Base-by-base conservation (phyloP, 495 filamentous ascomycete species). In the Neurospora sp. region DNA sequence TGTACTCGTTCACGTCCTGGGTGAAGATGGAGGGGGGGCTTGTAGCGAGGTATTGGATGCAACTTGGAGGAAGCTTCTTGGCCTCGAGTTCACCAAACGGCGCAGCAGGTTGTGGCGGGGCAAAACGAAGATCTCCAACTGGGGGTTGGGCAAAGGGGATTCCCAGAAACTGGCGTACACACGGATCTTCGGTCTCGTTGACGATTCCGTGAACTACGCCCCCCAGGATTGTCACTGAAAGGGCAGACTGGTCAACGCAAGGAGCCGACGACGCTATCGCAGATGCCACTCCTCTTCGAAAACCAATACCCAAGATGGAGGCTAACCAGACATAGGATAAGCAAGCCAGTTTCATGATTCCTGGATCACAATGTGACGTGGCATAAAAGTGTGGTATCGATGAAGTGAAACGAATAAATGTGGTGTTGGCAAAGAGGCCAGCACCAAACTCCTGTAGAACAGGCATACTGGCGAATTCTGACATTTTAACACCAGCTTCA, bases 81-180 rank as follows among this genome's bases (percentile, higher is more conserved):
- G 77, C 75, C n/a, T 74, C 21, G 40, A 77, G 39, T 5, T 42
- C 21, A 5, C 70, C 71, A 48, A 74, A 77, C 4, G 76, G 73
- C 10, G 34, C 34, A 10, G 73, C 73, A n/a, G 72, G 74, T 13
- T 75, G 38, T 4, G 79, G 76, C 9, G 79, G 75, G n/a, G 71
- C 70, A 72, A 89, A 89, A 1, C 89, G 81, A 19, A 87, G 79
- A 42, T 80, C 42, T 5, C 83, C 84, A 3, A 87, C 69, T 0
- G 87, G 86, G 39, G 85, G 85, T 66, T 85, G 78, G 3, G 86
- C 88, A 76, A 86, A 90, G 0, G 87, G 86, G 6, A 90, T 86
- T 3, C 86, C 87, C 7, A 90, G 82, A 76, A 90, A 90, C 69
- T 77, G 74, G 34, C 77, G 75, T 11, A 80, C 80, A 40, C 48